Evolutionary conservation across 805 yeast species (phyloP).

Genomic region (Kazachstania kunashirensis): DNA sequence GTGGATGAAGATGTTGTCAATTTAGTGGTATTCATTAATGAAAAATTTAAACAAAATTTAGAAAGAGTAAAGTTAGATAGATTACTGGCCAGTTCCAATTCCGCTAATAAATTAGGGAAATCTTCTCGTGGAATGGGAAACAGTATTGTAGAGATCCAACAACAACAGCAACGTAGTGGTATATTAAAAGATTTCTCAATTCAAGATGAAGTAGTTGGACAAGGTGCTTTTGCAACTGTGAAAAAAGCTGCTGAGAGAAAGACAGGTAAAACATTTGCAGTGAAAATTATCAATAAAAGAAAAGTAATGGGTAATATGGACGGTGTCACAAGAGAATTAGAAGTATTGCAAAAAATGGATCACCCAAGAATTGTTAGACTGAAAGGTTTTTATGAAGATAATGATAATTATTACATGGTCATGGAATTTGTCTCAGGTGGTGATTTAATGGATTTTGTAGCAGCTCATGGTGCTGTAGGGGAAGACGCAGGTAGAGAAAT

Average conservation of each 20-base stretch:
- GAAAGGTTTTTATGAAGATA: constrained; percentile 78
- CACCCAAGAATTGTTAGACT: constrained; percentile 81
- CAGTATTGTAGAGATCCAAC: too few relatives aligned
- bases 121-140: too few relatives aligned
- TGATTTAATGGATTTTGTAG: constrained; percentile 94
- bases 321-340: constrained; percentile 80
- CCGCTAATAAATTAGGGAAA: too few relatives aligned
- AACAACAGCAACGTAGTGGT: constrained; percentile 29
- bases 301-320: constrained; percentile 70
- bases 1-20: constrained; percentile 56
- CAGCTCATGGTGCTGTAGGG: constrained; percentile 82
- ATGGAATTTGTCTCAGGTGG: constrained; percentile 98
- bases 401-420: constrained; percentile 69
- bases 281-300: constrained; percentile 76
- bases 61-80: constrained; percentile 12
- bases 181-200: constrained; percentile 65
- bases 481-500: constrained; percentile 87
- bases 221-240: constrained; percentile 97
- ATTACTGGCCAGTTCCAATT: not conserved
- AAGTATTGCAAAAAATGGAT: constrained; percentile 62
- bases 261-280: constrained; percentile 82
- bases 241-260: constrained; percentile 79
- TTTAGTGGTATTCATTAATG: constrained; percentile 38
- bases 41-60: constrained; percentile 23
- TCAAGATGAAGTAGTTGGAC: constrained; percentile 80